Evolutionary conservation across 2,329 filamentous ascomycete genomes (phyloP).

Genomic region (Fusarium mexicanum): DNA sequence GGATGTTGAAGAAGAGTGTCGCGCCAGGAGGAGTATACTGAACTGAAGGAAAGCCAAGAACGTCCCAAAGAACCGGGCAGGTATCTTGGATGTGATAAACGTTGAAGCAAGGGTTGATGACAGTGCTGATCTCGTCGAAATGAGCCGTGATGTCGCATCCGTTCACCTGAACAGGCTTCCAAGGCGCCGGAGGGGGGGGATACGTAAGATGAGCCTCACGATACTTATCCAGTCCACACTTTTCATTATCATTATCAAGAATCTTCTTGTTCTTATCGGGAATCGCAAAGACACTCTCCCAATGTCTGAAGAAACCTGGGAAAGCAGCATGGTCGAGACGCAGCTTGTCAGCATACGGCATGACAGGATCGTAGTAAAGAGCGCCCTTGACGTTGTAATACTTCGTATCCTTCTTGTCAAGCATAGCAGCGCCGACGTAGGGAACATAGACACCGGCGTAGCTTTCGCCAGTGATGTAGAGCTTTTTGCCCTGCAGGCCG

Average conservation of each 20-base stretch:
- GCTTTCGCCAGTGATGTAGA: constrained; percentile 8
- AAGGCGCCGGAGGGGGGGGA: not conserved
- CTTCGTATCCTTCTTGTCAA: not conserved
- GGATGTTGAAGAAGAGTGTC: constrained; percentile 5
- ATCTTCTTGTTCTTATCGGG: constrained; percentile 22
- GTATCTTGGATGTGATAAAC: constrained; percentile 14
- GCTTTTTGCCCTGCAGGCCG: not conserved
- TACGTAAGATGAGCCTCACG: constrained; percentile 8
- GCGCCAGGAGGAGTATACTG: not conserved
- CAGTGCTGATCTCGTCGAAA: not conserved
- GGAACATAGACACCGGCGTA: constrained; percentile 15
- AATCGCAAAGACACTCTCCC: constrained; percentile 20
- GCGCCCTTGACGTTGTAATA: constrained; percentile 11
- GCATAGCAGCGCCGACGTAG: constrained; percentile 17
- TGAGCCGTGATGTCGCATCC: constrained; percentile 16
- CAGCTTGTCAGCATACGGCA: constrained; percentile 8
- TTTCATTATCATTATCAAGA: constrained; percentile 13
- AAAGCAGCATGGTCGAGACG: constrained; percentile 10
- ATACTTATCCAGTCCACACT: constrained; percentile 14
- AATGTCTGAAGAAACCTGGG: constrained; percentile 1
- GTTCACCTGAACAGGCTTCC: constrained; percentile 12
- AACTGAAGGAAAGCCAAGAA: not conserved
- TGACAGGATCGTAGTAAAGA: constrained; percentile 19
- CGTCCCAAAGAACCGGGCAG: constrained; percentile 4
- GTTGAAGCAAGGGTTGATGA: constrained; percentile 17